Base-by-base conservation (phyloP, 1,284 basidiomycete species). In the Vanrija sp. region DNA sequence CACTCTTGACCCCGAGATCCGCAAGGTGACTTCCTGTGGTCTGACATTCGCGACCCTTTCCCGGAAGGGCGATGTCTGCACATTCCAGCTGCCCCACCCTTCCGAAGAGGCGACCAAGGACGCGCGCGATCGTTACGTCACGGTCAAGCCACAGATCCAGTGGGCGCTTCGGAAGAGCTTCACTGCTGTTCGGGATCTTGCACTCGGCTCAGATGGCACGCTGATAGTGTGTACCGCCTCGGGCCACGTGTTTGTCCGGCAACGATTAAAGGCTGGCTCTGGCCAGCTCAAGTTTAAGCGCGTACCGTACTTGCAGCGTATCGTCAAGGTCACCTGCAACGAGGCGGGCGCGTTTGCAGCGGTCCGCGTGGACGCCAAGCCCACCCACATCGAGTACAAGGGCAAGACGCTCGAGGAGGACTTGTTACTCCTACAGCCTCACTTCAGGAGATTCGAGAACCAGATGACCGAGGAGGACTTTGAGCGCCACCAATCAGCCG, bases 161-260 rank as follows among this genome's bases (percentile, higher is more conserved):
- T 97, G 93, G 93, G 87, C 89, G 0, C 78, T 96, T 52, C 81
- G 90, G 55, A 91, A 89, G 70, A 86, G 88, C 61, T 90, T 91
- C 69, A 90, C 89, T 43, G 87, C 89, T 23, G 90, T 91, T 40
- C 85, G 81, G 82, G 94, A 98, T 69, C 87, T 95, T 8, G 93
- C 91, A 0, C 81, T 98, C 19, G 91, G 93, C 15, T 79, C 85
- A 0, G 92, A 97, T 63, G 91, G 93, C 2, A 85, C 88, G 7
- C 83, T 98, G 65, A 87, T 97, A 66, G 82, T 98, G 43, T 96
- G 91, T 76, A 98, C 95, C 0, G 86, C 88, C 63, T 93, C 93
- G 1, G 95, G 95, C 0, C 93, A 98, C 65, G 93, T 97, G 28
- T 98, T 90, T 67, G 83, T 94, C 21, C 85, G 91, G 25, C 82